Evolutionary conservation across 164 flowering plant species (phyloP).

Genomic region (Stephania cephalantha): DNA sequence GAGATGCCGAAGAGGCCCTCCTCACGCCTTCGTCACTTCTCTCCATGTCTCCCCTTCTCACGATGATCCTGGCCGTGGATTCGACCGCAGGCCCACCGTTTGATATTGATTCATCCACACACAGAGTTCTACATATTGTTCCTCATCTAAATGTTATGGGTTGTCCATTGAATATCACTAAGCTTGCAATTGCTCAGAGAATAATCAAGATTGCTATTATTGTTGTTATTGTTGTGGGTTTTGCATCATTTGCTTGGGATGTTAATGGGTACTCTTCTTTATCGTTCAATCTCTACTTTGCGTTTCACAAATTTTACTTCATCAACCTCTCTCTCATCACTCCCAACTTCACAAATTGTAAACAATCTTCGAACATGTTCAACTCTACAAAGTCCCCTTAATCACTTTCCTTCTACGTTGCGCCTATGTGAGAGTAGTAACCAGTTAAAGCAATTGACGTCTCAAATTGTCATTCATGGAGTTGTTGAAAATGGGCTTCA

Average conservation of each 20-base stretch:
- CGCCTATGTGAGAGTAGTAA: conserved; percentile 5
- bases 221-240: too few relatives aligned
- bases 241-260: too few relatives aligned
- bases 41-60: conserved; percentile 47
- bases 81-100: conserved; percentile 50
- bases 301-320: neutral
- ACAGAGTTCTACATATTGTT: too few relatives aligned
- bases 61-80: conserved; percentile 70
- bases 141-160: too few relatives aligned
- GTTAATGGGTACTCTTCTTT: neutral
- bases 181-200: too few relatives aligned
- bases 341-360: neutral
- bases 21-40: conserved; percentile 62
- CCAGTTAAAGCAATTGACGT: conserved; percentile 9
- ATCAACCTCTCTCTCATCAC: too few relatives aligned
- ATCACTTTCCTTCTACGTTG: conserved; percentile 10
- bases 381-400: neutral
- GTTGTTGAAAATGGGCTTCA: conserved; percentile 6
- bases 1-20: conserved; percentile 78
- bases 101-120: conserved; percentile 21
- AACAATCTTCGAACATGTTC: neutral
- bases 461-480: conserved; percentile 11
- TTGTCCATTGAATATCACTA: too few relatives aligned
- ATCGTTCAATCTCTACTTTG: conserved; percentile 3
- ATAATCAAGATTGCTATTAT: too few relatives aligned